These are phyloP conservation scores for Penicillium riverlandense DNA, from an alignment of 495 filamentous ascomycete species.

Conservation along the genomic window DNA sequence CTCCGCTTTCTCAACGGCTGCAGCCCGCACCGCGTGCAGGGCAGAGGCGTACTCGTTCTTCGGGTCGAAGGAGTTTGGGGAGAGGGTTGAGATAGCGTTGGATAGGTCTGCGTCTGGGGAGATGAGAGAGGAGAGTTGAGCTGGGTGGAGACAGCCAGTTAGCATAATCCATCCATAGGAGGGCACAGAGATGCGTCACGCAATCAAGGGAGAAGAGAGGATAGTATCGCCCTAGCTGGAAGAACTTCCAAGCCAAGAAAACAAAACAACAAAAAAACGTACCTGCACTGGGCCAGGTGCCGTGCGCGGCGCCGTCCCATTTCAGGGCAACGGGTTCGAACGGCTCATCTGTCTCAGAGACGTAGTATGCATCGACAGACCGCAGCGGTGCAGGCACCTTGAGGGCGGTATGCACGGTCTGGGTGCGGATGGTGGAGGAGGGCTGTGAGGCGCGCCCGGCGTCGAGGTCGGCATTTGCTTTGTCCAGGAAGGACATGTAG, in stretches of 20 bases:
- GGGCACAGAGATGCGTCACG: no score
- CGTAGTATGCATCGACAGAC: conserved; percentile 57
- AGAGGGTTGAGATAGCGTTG: conserved; percentile 25
- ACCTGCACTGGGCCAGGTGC: conserved; percentile 57
- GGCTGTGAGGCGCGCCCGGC: conserved; percentile 23
- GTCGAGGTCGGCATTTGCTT: conserved; percentile 67
- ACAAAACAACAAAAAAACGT: conserved; percentile 13
- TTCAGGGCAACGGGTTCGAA: conserved; percentile 67
- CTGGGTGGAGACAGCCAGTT: conserved; percentile 6
- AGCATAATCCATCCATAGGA: no score
- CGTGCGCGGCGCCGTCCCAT: conserved; percentile 48
- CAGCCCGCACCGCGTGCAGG: conserved; percentile 26
- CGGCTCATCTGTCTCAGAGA: conserved; percentile 76
- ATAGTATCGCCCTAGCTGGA: background rate
- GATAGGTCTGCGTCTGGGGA: conserved; percentile 25
- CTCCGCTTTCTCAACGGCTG: conserved; percentile 16
- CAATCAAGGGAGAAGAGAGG: conserved; percentile 1
- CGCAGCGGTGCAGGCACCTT: conserved; percentile 51
- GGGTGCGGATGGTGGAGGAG: conserved; percentile 33
- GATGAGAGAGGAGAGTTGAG: conserved; percentile 32
- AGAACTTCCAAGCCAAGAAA: background rate
- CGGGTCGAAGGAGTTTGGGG: conserved; percentile 33
- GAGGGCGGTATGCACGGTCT: conserved; percentile 40
- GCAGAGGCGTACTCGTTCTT: conserved; percentile 26
- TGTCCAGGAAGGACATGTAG: conserved; percentile 75